Evolutionary conservation across 495 filamentous ascomycete species (phyloP).

Genomic region (Evansstolkia leycettana): DNA sequence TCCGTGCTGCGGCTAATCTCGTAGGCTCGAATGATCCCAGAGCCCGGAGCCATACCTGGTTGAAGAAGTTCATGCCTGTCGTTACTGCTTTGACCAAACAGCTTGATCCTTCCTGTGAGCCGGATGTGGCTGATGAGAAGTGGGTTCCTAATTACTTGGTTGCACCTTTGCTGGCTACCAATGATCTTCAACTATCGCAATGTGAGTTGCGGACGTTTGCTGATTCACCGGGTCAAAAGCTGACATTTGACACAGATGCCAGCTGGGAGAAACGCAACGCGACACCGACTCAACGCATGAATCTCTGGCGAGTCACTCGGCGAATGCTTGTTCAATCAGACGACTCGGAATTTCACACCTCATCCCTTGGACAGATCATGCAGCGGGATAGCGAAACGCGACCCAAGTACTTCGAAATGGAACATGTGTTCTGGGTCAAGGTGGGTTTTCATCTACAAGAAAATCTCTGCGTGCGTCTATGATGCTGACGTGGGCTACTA

Average conservation of each 20-base stretch:
- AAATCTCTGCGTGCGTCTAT: too few species aligned
- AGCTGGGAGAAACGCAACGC: slow-evolving; percentile 49
- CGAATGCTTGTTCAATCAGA: slow-evolving; percentile 36
- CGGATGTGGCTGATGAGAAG: slow-evolving; percentile 41
- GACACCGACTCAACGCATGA: slow-evolving; percentile 33
- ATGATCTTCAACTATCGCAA: slow-evolving; percentile 59
- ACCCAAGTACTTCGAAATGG: slow-evolving; percentile 41
- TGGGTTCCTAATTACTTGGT: slow-evolving; percentile 72
- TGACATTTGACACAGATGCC: slow-evolving; percentile 35
- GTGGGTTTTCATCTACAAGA: slow-evolving; percentile 23
- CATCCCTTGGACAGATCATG: slow-evolving; percentile 31
- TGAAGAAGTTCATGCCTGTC: slow-evolving; percentile 39
- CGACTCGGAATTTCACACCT: slow-evolving; percentile 21
- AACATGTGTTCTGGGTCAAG: slow-evolving; percentile 67
- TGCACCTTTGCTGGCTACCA: slow-evolving; percentile 61
- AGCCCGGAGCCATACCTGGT: slow-evolving; percentile 30
- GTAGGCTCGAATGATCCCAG: slow-evolving; percentile 34
- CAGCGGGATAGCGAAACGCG: slow-evolving; percentile 34
- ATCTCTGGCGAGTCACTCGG: slow-evolving; percentile 42
- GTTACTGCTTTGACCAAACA: slow-evolving; percentile 36
- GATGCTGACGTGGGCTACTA: slow-evolving; percentile 20
- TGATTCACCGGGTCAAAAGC: too few species aligned
- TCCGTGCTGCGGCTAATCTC: slow-evolving; percentile 36
- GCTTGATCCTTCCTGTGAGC: slow-evolving; percentile 29
- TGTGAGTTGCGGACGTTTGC: slow-evolving; percentile 37